Conservation (phyloP, 805 yeast genomes). For the Wickerhamiella brachini region DNA sequence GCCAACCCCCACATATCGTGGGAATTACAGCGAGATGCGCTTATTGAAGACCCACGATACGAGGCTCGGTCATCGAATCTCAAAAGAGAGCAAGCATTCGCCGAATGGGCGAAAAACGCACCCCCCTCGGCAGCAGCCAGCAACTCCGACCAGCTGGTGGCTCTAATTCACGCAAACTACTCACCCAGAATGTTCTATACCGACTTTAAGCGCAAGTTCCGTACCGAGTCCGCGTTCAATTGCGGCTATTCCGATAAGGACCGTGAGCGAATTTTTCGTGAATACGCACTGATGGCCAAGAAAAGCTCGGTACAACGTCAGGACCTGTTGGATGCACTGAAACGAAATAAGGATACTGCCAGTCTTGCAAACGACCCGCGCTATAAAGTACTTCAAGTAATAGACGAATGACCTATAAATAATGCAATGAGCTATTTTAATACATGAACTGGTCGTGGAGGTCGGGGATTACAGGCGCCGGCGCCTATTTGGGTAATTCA, state of each 20-base stretch:
- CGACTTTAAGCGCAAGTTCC: conserved; percentile 29
- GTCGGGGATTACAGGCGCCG: background rate
- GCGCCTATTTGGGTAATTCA: background rate
- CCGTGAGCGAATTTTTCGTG: conserved; percentile 29
- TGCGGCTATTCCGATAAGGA: conserved; percentile 25
- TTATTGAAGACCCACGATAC: conserved; percentile 33
- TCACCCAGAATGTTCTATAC: conserved; percentile 24
- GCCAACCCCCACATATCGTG: conserved; percentile 36
- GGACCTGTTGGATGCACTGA: background rate
- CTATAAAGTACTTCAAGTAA: background rate
- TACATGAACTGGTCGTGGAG: background rate
- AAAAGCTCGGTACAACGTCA: background rate
- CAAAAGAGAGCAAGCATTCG: conserved; percentile 29
- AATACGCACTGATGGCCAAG: conserved; percentile 12
- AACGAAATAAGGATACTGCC: background rate
- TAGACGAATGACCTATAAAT: background rate
- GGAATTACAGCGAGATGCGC: conserved; percentile 31
- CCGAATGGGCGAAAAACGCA: conserved; percentile 29
- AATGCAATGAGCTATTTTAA: background rate
- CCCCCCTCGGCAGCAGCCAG: background rate
- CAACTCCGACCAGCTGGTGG: conserved; percentile 14
- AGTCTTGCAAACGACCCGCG: background rate
- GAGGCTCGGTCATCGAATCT: conserved; percentile 24
- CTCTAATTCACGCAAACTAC: conserved; percentile 19
- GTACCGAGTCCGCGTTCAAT: conserved; percentile 19